Conservation (phyloP, 495 filamentous ascomycete species). For the Annulohypoxylon stygium region DNA sequence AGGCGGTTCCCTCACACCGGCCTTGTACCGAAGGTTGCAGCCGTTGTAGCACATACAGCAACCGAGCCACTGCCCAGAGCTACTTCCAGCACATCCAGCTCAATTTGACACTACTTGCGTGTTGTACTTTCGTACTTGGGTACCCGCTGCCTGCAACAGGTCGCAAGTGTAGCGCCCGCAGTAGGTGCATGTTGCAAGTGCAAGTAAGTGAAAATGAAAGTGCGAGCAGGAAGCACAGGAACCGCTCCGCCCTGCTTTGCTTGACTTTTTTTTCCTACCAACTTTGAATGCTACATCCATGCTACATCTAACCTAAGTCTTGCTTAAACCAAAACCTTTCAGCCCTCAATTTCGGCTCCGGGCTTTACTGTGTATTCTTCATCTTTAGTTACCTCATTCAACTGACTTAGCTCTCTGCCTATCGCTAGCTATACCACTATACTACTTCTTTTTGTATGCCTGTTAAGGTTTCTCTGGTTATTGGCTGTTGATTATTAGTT, state of each 20-base stretch:
- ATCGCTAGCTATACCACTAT: slow-evolving; percentile 6
- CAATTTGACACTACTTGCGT: slow-evolving; percentile 30
- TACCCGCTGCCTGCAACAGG: not conserved
- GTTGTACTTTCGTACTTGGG: slow-evolving; percentile 14
- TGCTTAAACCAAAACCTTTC: slow-evolving; percentile 31
- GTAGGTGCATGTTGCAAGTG: not conserved
- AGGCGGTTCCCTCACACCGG: slow-evolving; percentile 25
- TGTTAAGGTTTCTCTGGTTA: not conserved
- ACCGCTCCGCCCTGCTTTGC: slow-evolving; percentile 29
- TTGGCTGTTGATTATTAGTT: not conserved
- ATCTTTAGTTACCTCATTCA: slow-evolving; percentile 10
- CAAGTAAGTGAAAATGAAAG: not conserved
- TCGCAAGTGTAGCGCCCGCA: not conserved
- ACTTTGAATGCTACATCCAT: no score
- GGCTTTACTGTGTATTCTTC: slow-evolving; percentile 25
- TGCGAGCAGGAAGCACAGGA: not conserved
- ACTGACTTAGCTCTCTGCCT: not conserved
- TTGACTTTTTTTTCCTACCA: not conserved
- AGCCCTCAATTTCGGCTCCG: slow-evolving; percentile 35
- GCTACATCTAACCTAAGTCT: slow-evolving; percentile 29
- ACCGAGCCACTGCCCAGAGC: slow-evolving; percentile 14
- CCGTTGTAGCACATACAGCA: slow-evolving; percentile 41
- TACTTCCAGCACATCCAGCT: slow-evolving; percentile 10
- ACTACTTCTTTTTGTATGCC: slow-evolving; percentile 15
- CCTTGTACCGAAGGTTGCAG: slow-evolving; percentile 37